phyloP scores from a whole-genome alignment of 225 moss, liverwort and hornwort genomes.

The Pleurozium schreberi region DNA sequence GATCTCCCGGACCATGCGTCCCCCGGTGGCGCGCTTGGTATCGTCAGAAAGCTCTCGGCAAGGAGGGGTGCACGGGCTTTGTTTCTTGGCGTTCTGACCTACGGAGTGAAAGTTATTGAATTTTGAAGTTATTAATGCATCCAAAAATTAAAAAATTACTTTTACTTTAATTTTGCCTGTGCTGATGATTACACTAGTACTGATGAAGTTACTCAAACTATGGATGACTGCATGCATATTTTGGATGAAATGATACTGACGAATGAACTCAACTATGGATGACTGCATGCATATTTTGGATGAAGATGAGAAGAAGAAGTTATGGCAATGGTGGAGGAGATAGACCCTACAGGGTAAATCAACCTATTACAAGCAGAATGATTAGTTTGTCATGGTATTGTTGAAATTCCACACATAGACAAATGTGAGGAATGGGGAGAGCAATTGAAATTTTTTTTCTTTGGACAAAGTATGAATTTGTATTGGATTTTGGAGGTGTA shows the following conservation, averaged over 20 bases:
- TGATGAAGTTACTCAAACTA: too few species aligned
- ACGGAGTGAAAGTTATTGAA: too few species aligned
- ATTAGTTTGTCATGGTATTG: neutral
- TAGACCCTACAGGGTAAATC: neutral
- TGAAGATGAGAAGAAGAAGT: neutral
- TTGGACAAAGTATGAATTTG: neutral
- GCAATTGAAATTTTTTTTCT: neutral
- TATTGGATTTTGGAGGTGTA: neutral
- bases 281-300: neutral
- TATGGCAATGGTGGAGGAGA: neutral
- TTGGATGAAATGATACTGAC: neutral
- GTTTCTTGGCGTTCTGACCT: too few species aligned
- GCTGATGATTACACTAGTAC: too few species aligned
- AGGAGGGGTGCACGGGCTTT: too few species aligned
- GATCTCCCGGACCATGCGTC: too few species aligned
- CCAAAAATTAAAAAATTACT: too few species aligned
- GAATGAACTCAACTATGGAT: neutral
- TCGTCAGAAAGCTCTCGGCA: too few species aligned
- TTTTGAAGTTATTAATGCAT: too few species aligned
- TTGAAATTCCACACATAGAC: neutral
- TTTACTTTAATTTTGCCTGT: too few species aligned
- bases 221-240: too few species aligned
- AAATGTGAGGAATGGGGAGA: neutral
- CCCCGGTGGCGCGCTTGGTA: too few species aligned
- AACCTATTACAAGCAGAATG: neutral